These are phyloP conservation scores for Durotheca rogersii DNA, from an alignment of 495 filamentous ascomycete species.

Conservation along the genomic window DNA sequence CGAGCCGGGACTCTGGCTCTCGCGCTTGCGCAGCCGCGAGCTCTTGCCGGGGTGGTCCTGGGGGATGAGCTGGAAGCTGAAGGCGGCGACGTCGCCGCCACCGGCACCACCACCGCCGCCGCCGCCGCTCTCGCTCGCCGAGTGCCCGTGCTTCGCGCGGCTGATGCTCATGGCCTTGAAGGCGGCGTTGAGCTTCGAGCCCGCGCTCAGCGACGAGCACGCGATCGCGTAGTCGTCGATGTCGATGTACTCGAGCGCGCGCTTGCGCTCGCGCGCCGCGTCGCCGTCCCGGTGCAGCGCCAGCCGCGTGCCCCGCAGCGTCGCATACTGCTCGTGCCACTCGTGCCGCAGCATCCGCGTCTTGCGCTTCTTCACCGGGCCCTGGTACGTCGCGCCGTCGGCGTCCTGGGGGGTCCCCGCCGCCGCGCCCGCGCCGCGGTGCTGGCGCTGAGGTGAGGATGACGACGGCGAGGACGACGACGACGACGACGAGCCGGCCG, in stretches of 20 bases:
- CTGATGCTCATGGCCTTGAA: slow-evolving; percentile 80
- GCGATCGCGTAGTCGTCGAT: slow-evolving; percentile 95
- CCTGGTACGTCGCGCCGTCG: slow-evolving; percentile 63
- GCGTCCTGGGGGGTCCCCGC: slow-evolving; percentile 37
- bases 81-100: slow-evolving; percentile 55
- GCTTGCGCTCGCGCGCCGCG: slow-evolving; percentile 47
- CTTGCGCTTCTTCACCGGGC: slow-evolving; percentile 94
- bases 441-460: slow-evolving; percentile 51
- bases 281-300: slow-evolving; percentile 74
- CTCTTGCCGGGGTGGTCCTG: slow-evolving; percentile 52
- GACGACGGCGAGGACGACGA: slow-evolving; percentile 47
- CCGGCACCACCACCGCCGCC: slow-evolving; percentile 45
- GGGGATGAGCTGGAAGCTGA: slow-evolving; percentile 90
- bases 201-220: slow-evolving; percentile 71
- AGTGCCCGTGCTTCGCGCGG: slow-evolving; percentile 48
- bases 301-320: slow-evolving; percentile 78
- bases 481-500: slow-evolving; percentile 5
- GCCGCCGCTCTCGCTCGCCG: slow-evolving; percentile 49
- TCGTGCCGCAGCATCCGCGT: slow-evolving; percentile 86
- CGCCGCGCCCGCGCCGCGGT: background rate
- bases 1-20: slow-evolving; percentile 37
- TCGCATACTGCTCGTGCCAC: slow-evolving; percentile 89
- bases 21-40: slow-evolving; percentile 46
- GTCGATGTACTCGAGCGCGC: slow-evolving; percentile 80
- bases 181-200: slow-evolving; percentile 78